A percentile compares a stretch with the other conserved stretches of the same genome.
phyloP scores from a whole-genome alignment of 2,329 filamentous ascomycete species.

The Colletotrichum orchidophilum region DNA sequence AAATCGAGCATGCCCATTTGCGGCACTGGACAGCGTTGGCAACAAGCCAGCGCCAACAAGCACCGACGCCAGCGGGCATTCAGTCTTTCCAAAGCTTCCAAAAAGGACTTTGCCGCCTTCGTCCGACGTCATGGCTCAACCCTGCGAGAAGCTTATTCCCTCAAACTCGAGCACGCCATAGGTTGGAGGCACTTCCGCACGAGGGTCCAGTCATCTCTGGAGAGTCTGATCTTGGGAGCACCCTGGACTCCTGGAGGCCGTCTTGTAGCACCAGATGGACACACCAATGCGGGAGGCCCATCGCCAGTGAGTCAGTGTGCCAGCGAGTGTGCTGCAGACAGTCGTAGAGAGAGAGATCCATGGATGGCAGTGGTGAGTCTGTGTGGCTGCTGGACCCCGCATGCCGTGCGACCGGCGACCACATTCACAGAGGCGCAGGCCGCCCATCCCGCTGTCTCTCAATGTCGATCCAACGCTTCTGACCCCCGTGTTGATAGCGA shows the following conservation, averaged over 20 bases:
- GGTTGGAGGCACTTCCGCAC: neutral
- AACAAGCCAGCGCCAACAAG: neutral
- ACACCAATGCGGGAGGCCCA: slow-evolving; percentile 20
- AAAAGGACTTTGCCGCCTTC: neutral
- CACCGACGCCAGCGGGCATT: neutral
- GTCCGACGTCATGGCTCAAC: slow-evolving; percentile 20
- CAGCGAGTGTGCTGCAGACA: neutral
- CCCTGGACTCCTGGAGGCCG: neutral
- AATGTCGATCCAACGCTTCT: slow-evolving; percentile 14
- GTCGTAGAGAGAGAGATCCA: too few species aligned
- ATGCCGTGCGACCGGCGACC: slow-evolving; percentile 3
- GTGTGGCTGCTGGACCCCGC: slow-evolving; percentile 1
- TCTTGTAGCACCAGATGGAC: neutral
- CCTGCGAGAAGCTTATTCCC: slow-evolving; percentile 27
- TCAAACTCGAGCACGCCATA: slow-evolving; percentile 27
- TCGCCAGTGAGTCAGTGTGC: neutral
- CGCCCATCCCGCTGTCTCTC: neutral
- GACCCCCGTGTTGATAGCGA: neutral
- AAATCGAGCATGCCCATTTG: slow-evolving; percentile 6
- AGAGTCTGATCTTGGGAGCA: neutral
- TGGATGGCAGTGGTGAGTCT: too few species aligned
- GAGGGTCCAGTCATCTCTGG: neutral
- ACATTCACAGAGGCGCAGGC: slow-evolving; percentile 4
- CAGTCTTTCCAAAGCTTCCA: neutral
- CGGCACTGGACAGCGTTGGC: neutral